Evolutionary conservation across 176 grass and related monocot species (phyloP).

Genomic region (Eleusine indica): DNA sequence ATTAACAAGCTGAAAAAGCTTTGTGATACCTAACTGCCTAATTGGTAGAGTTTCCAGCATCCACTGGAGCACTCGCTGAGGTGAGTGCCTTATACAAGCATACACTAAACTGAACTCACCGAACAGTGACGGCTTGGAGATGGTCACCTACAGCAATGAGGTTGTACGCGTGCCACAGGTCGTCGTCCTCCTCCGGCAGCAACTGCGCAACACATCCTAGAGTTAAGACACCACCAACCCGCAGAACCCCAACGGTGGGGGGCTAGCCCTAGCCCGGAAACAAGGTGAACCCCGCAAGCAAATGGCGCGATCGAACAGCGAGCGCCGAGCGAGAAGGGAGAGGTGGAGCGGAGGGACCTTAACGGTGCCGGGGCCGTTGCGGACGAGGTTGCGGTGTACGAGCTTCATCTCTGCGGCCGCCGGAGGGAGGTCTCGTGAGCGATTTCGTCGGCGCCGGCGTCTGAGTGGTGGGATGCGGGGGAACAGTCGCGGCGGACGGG

Average conservation of each 20-base stretch:
- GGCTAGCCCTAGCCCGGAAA: neutral
- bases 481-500: constrained; percentile 13
- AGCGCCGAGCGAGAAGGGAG: neutral
- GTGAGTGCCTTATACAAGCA: neutral
- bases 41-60: neutral
- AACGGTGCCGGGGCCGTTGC: constrained; percentile 69
- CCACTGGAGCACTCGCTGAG: neutral
- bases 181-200: constrained; percentile 86
- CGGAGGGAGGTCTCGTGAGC: neutral
- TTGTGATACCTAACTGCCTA: neutral
- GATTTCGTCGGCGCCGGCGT: constrained; percentile 12
- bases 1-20: constrained; percentile 6
- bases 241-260: neutral
- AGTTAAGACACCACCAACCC: neutral
- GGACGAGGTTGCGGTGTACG: constrained; percentile 52
- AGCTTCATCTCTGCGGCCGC: constrained; percentile 58
- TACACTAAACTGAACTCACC: constrained; percentile 39
- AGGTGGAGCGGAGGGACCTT: constrained; percentile 48
- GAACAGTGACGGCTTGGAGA: constrained; percentile 69
- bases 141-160: constrained; percentile 73
- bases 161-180: constrained; percentile 94
- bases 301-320: neutral
- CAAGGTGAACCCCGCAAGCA: constrained; percentile 7
- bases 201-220: constrained; percentile 40
- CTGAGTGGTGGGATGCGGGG: neutral